Conservation (phyloP, 2,329 filamentous ascomycete species). For the Plenodomus biglobosus region DNA sequence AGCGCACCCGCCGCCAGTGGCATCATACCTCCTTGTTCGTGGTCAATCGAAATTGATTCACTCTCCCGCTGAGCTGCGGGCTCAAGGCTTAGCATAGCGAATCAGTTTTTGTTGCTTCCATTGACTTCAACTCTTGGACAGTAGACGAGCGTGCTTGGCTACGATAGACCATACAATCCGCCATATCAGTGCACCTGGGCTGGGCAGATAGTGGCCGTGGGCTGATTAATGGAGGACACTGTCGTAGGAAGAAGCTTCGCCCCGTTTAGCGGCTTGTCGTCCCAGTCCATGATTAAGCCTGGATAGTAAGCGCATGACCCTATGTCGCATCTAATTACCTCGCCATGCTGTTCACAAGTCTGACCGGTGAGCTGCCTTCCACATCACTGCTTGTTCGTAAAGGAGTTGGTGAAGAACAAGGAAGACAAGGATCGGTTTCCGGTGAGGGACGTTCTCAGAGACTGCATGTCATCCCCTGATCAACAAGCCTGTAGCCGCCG, state of each 20-base stretch:
- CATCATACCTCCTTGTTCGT: no score
- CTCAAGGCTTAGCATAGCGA: no score
- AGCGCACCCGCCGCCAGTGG: no score
- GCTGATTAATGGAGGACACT: background rate
- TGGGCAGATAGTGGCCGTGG: background rate
- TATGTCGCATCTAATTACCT: background rate
- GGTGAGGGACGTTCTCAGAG: slow-evolving; percentile 9
- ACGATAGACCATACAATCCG: no score
- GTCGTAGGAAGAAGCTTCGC: background rate
- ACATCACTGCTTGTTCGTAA: background rate
- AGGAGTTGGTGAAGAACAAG: slow-evolving; percentile 2
- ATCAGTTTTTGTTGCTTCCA: no score
- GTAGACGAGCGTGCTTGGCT: no score
- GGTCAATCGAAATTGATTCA: no score
- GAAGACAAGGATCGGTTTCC: slow-evolving; percentile 9
- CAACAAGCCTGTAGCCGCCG: slow-evolving; percentile 7
- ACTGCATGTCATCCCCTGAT: slow-evolving; percentile 9
- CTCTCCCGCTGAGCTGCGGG: no score
- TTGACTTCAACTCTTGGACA: no score
- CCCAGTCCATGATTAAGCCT: background rate
- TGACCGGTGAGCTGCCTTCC: slow-evolving; percentile 10
- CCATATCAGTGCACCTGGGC: background rate
- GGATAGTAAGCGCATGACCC: background rate
- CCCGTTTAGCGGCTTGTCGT: background rate
- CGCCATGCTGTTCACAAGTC: background rate